A percentile compares a stretch with the other conserved stretches of the same genome.
Evolutionary conservation across 2,329 filamentous ascomycete genomes (phyloP).

Genomic region (Calonectria honghensis): DNA sequence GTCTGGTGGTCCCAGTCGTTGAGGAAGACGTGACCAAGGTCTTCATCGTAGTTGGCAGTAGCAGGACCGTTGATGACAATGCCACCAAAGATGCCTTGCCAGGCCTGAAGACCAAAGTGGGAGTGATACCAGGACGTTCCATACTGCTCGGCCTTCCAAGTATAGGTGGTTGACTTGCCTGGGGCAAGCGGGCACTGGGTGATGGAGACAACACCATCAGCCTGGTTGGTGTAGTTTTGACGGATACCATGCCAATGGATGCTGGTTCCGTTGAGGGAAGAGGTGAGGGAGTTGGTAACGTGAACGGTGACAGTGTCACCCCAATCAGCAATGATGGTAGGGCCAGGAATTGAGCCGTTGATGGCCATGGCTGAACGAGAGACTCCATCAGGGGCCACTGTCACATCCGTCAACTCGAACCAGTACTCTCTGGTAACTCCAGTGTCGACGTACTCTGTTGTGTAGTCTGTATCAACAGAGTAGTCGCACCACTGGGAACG

Average conservation of each 20-base stretch:
- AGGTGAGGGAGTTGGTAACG: constrained; percentile 69
- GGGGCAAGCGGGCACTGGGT: constrained; percentile 40
- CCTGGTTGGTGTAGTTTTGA: constrained; percentile 34
- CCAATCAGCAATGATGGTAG: constrained; percentile 73
- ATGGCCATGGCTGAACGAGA: constrained; percentile 66
- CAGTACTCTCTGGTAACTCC: constrained; percentile 71
- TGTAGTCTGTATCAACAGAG: constrained; percentile 69
- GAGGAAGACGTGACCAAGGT: constrained; percentile 75
- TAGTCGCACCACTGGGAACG: constrained; percentile 68
- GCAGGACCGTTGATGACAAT: constrained; percentile 77
- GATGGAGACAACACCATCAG: constrained; percentile 35
- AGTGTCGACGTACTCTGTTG: constrained; percentile 64
- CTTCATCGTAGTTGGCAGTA: constrained; percentile 75
- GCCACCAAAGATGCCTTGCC: constrained; percentile 74
- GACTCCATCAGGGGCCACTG: constrained; percentile 68
- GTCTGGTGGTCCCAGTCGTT: constrained; percentile 74
- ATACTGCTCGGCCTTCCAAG: constrained; percentile 72
- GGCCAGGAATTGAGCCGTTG: constrained; percentile 76
- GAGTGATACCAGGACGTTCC: constrained; percentile 76
- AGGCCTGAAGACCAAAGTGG: constrained; percentile 69
- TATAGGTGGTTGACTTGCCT: constrained; percentile 66
- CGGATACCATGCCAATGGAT: constrained; percentile 42
- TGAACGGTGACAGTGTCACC: constrained; percentile 69
- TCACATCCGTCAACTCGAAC: constrained; percentile 64
- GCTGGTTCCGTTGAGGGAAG: constrained; percentile 62